A percentile compares a stretch with the other conserved stretches of the same genome.
Conservation (phyloP, 2,329 filamentous ascomycete species). For the Sordariomycetes sp. region DNA sequence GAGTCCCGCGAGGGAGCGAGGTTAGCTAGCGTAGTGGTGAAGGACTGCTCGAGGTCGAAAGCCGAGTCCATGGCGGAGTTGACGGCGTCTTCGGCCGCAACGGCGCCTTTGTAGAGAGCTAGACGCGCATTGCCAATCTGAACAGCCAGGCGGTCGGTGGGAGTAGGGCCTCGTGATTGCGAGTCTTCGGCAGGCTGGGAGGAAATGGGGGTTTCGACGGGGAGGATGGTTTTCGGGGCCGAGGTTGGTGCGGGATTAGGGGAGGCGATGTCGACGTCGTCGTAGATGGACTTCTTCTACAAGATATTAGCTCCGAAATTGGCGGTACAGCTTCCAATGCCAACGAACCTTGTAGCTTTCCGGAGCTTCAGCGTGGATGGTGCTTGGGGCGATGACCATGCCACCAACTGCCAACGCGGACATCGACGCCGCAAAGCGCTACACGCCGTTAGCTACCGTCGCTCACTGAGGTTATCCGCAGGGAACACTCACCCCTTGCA, state of each 20-base stretch:
- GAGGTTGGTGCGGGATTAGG: slow-evolving; percentile 18
- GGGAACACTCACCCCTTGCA: slow-evolving; percentile 38
- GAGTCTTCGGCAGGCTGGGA: slow-evolving; percentile 21
- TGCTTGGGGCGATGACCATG: slow-evolving; percentile 36
- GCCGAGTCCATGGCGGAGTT: slow-evolving; percentile 74
- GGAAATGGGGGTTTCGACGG: too few species aligned
- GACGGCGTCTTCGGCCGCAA: slow-evolving; percentile 68
- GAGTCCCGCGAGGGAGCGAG: slow-evolving; percentile 79
- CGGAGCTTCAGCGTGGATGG: slow-evolving; percentile 43
- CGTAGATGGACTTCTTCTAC: slow-evolving; percentile 69
- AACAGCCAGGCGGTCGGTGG: slow-evolving; percentile 79
- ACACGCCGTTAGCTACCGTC: slow-evolving; percentile 19
- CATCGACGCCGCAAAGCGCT: slow-evolving; percentile 45
- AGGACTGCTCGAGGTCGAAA: slow-evolving; percentile 78
- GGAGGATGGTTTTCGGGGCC: slow-evolving; percentile 10
- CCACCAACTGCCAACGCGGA: slow-evolving; percentile 40
- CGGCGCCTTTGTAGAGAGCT: slow-evolving; percentile 68
- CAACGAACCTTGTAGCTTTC: slow-evolving; percentile 20
- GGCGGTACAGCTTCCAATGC: background rate
- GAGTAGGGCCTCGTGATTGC: slow-evolving; percentile 57
- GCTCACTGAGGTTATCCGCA: background rate
- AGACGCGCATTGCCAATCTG: slow-evolving; percentile 76
- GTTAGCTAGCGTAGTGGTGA: slow-evolving; percentile 81
- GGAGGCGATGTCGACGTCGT: slow-evolving; percentile 47
- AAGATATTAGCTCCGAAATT: background rate